Base-by-base conservation (phyloP, 2,329 filamentous ascomycete genomes). In the Xylariales sp. region DNA sequence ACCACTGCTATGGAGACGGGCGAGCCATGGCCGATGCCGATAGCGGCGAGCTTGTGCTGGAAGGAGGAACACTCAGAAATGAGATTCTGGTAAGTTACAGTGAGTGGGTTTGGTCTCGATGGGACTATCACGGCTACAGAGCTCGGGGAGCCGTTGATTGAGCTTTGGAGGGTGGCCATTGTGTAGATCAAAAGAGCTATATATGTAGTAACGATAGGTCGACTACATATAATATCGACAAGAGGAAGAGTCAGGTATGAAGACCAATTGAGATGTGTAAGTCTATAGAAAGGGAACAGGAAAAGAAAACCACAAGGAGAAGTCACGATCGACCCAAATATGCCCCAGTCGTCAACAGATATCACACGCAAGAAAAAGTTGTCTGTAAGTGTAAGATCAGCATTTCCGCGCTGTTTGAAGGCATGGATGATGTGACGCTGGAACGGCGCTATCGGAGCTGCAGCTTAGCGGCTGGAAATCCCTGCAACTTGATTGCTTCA, bases 1-100 rank as follows among this genome's bases (percentile, higher is more conserved):
- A 84, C 78, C 14, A 89, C 76, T 20, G 88, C 85, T 59, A 94
- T 89, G 35, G 87, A 93, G 39, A 94, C 86, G 34, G 86, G 82
- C 11, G 82, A 77, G 50, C 76, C 74, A 31, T 76, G 73, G 43
- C 74, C 71, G 48, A 94, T 80, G 49, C 88, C 88, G 42, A 91
- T 73, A 35, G 74, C 73, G 18, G 88, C 87, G 48, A 94, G 80
- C 65, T 88, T 86, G 58, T 73, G 70, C 68, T 93, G 88, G 68
- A 93, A 91, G 12, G 74, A 67, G 31, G 71, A 64, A 42, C 88
- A 76, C 57, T 90, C 82, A 46, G 73, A 61, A 40, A 75, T 63
- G 39, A 94, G 78, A 56, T 81, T 74, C 48, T 72, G 64, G 68
- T 88, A 91, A 28, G 83, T 83, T 49, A 88, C 70, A n/a, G 72